Base-by-base conservation (phyloP, 1,139 yeast genomes). In the Yamadazyma triangularis region DNA sequence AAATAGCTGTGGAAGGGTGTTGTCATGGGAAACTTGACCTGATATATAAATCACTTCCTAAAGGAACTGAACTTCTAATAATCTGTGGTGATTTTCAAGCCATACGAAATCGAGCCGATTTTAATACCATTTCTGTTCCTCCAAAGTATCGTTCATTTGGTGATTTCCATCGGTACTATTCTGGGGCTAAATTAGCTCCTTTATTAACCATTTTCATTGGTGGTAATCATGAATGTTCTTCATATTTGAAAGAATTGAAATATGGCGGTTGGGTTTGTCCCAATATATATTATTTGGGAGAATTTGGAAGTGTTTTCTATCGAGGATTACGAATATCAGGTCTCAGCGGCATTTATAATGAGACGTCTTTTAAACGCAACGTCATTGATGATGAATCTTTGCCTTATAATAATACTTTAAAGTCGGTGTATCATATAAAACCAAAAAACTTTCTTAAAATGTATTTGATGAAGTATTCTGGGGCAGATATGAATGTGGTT, bases 191-290 rank as follows among this genome's bases (percentile, higher is more conserved):
- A 29, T 53, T 35, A 20, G 96, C 96, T 0, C 95, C 96, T 0
- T 68, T 82, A 2, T 56, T 78, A 26, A 91, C 98, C 0, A 45
- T 91, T 0, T 82, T 91, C 44, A 76, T 93, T 27, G 98, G 98
- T 3, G 99, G 99, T 0, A 91, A 91, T 56, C 99, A 91, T 49
- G 99, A 91, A 51, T 79, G 93, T 7, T 83, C 93, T 35, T 75
- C 79, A 38, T 86, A 84, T 52, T 50, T 91, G 42, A 70, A 75
- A 43, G 89, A 85, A 45, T 58, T 89, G 37, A 77, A 76, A 40
- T 75, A 71, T 50, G 99, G 99, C 8, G 99, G 99, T 0, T 93
- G 93, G 88, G 91, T 85, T 1, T 95, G 95, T 1, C 87, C 87
- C 1, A 81, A 83, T 42, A 87, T 91, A n/a, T 93, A 82, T 54